Conservation (phyloP, 148 eudicot genomes). For the Vaccinium vitisidaea region DNA sequence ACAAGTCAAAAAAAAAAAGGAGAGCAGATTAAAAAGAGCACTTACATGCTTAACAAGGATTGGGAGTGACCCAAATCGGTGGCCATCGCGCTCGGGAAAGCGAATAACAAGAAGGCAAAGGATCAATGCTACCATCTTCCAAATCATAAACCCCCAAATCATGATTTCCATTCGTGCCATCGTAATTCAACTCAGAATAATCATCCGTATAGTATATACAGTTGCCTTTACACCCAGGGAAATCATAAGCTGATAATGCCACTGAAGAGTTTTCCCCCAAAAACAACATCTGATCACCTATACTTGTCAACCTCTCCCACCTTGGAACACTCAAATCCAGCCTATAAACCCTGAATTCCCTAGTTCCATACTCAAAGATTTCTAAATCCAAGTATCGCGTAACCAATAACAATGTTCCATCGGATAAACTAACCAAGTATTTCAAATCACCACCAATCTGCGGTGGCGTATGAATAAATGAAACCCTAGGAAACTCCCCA, state of each 20-base stretch:
- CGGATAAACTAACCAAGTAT: conserved; percentile 48
- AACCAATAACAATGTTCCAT: conserved; percentile 38
- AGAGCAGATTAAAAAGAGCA: neutral
- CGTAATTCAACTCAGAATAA: conserved; percentile 46
- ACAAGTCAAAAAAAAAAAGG: neutral
- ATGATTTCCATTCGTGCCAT: conserved; percentile 32
- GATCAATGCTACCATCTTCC: conserved; percentile 44
- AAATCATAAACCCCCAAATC: conserved; percentile 67
- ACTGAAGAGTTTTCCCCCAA: conserved; percentile 64
- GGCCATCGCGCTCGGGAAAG: conserved; percentile 37
- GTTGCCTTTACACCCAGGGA: conserved; percentile 55
- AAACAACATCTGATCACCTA: conserved; percentile 54
- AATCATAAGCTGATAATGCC: conserved; percentile 48
- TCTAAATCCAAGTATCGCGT: conserved; percentile 42
- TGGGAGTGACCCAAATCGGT: conserved; percentile 75
- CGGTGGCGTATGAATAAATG: conserved; percentile 23
- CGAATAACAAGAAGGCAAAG: conserved; percentile 47
- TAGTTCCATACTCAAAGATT: conserved; percentile 31
- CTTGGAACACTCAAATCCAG: conserved; percentile 26
- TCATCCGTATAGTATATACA: conserved; percentile 71
- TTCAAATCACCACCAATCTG: conserved; percentile 53
- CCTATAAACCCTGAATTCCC: conserved; percentile 49
- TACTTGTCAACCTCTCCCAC: conserved; percentile 55
- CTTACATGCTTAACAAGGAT: conserved; percentile 45
- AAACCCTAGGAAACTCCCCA: conserved; percentile 23